A percentile compares a stretch with the other conserved stretches of the same genome.
These are phyloP conservation scores for Leonotis leonurus DNA, from an alignment of 257 asterid species.

Conservation along the genomic window DNA sequence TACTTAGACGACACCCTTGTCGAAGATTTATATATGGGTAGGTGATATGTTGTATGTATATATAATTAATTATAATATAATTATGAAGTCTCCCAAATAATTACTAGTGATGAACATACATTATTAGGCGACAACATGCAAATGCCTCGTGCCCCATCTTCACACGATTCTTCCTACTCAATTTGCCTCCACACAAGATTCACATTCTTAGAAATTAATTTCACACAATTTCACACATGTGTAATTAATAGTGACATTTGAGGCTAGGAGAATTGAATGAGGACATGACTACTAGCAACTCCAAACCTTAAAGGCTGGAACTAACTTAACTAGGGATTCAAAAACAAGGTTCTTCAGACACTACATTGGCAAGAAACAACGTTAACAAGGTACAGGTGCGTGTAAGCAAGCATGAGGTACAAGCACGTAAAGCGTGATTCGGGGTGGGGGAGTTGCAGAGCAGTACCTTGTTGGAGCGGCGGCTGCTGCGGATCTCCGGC, in stretches of 20 bases:
- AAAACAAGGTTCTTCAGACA: too few species aligned
- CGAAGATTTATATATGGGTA: too few species aligned
- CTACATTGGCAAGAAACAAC: background rate
- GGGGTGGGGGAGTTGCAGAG: too few species aligned
- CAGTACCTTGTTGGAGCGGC: conserved; percentile 59
- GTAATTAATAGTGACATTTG: too few species aligned
- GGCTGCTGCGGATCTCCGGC: conserved; percentile 51
- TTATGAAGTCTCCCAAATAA: too few species aligned
- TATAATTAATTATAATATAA: too few species aligned
- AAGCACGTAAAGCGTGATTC: background rate
- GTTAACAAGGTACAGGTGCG: background rate
- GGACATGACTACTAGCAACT: background rate
- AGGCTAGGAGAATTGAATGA: background rate
- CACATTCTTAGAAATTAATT: background rate
- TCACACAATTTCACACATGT: too few species aligned
- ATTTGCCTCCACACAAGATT: conserved; percentile 14
- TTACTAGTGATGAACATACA: background rate
- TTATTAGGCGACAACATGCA: conserved; percentile 2
- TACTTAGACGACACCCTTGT: too few species aligned
- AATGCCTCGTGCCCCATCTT: background rate
- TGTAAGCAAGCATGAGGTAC: background rate
- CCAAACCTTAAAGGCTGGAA: background rate
- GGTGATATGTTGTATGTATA: too few species aligned
- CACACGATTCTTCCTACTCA: conserved; percentile 3
- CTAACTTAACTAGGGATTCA: too few species aligned